A percentile compares a stretch with the other conserved stretches of the same genome.
phyloP scores from a whole-genome alignment of 352 stramenopile species.

The Peronosclerospora sorghi region DNA sequence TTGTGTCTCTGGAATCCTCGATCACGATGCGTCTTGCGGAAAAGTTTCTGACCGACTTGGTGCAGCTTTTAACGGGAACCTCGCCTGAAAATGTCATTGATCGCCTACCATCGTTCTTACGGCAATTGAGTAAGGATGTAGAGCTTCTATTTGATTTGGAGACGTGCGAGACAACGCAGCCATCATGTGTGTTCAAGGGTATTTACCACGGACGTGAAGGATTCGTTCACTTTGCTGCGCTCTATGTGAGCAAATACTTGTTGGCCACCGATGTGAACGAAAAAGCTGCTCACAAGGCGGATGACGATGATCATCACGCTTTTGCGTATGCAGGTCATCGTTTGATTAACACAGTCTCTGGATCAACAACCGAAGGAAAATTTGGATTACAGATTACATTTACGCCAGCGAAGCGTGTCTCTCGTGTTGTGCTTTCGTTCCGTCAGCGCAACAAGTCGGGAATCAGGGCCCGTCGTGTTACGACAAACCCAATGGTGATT shows the following conservation, averaged over 20 bases:
- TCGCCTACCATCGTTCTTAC: slow-evolving; percentile 48
- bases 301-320: slow-evolving; percentile 68
- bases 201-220: slow-evolving; percentile 81
- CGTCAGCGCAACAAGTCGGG: slow-evolving; percentile 42
- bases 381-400: slow-evolving; percentile 75
- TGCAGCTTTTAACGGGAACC: slow-evolving; percentile 35
- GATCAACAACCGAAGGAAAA: slow-evolving; percentile 62
- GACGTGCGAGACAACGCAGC: slow-evolving; percentile 54
- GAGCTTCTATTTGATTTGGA: slow-evolving; percentile 80
- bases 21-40: slow-evolving; percentile 59
- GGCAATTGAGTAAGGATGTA: slow-evolving; percentile 79
- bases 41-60: slow-evolving; percentile 58
- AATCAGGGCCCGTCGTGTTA: slow-evolving; percentile 38
- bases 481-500: slow-evolving; percentile 64
- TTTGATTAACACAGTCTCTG: slow-evolving; percentile 67
- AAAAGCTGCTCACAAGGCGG: slow-evolving; percentile 34
- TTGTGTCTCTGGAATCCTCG: slow-evolving; percentile 41
- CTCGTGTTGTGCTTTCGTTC: slow-evolving; percentile 75
- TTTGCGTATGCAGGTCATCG: slow-evolving; percentile 44
- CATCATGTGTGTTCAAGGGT: slow-evolving; percentile 80
- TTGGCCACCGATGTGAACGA: slow-evolving; percentile 44
- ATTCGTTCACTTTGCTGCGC: slow-evolving; percentile 72
- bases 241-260: slow-evolving; percentile 76
- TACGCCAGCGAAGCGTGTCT: slow-evolving; percentile 71
- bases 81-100: slow-evolving; percentile 38